These are phyloP conservation scores for Aciculoconidium aculeatum DNA, from an alignment of 805 yeast genomes.

Conservation along the genomic window DNA sequence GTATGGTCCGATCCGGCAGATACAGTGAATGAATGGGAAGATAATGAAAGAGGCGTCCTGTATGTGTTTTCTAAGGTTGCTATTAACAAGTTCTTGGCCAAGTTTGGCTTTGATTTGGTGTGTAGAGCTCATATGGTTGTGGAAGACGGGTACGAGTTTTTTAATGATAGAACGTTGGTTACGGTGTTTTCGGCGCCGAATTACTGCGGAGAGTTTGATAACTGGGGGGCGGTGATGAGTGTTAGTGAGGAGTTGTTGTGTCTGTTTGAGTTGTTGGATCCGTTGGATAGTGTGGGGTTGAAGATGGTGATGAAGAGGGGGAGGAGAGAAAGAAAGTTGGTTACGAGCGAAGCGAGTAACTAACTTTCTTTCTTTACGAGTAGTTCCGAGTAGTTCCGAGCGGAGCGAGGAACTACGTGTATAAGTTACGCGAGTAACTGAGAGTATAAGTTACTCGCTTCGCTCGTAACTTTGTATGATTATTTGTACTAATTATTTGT, in stretches of 20 bases:
- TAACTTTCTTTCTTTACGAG: no score
- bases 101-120: conserved; percentile 74
- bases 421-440: no score
- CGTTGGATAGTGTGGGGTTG: conserved; percentile 86
- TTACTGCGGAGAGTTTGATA: conserved; percentile 80
- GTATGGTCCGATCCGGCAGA: conserved; percentile 87
- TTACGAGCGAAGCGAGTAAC: conserved; percentile 2
- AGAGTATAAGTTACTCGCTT: no score
- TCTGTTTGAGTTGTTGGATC: conserved; percentile 89
- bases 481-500: no score
- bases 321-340: conserved; percentile 70
- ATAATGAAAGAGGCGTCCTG: conserved; percentile 78
- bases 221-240: conserved; percentile 98
- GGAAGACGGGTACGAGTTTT: conserved; percentile 74
- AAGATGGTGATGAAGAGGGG: conserved; percentile 94
- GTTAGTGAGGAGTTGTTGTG: conserved; percentile 90
- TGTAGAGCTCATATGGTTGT: conserved; percentile 89
- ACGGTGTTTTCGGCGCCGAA: conserved; percentile 74
- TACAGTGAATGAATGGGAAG: conserved; percentile 80
- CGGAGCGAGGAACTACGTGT: no score
- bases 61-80: conserved; percentile 77
- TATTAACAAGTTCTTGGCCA: conserved; percentile 66
- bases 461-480: no score
- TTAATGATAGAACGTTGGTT: conserved; percentile 64
- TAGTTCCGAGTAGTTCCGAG: no score